These are phyloP conservation scores for Trichosanthes truncata DNA, from an alignment of 306 rosid genomes.

Conservation along the genomic window DNA sequence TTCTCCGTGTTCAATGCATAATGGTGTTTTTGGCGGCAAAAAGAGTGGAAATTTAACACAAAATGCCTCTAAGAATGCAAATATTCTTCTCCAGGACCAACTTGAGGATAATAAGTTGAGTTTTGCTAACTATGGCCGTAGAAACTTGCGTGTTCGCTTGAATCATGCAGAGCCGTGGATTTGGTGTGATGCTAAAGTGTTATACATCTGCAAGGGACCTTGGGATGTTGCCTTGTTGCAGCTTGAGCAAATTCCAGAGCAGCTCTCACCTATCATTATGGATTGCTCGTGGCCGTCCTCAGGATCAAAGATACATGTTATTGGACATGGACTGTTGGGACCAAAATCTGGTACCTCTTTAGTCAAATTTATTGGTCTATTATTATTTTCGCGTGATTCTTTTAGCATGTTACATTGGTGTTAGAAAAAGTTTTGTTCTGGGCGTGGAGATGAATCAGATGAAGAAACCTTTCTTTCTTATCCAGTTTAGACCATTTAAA, in stretches of 20 bases:
- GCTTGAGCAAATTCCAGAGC: slow-evolving; percentile 60
- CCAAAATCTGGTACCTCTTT: slow-evolving; percentile 68
- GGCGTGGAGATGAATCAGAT: background rate
- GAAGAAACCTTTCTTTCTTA: background rate
- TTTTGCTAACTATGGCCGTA: slow-evolving; percentile 23
- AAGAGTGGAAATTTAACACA: slow-evolving; percentile 18
- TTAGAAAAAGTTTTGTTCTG: background rate
- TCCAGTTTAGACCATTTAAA: background rate
- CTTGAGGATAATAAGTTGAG: slow-evolving; percentile 21
- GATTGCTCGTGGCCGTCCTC: slow-evolving; percentile 47
- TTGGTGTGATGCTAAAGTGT: slow-evolving; percentile 76
- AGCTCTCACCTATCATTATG: slow-evolving; percentile 50
- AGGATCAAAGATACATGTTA: slow-evolving; percentile 75
- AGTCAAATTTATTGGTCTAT: slow-evolving; percentile 2
- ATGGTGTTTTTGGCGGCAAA: slow-evolving; percentile 21
- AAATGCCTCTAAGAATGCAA: slow-evolving; percentile 9
- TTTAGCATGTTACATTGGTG: background rate
- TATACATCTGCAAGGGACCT: slow-evolving; percentile 78
- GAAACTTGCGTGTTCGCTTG: slow-evolving; percentile 66
- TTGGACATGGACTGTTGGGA: slow-evolving; percentile 89
- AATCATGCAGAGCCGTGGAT: slow-evolving; percentile 62
- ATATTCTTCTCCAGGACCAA: slow-evolving; percentile 27
- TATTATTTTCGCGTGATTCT: background rate
- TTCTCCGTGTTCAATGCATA: slow-evolving; percentile 15
- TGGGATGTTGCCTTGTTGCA: slow-evolving; percentile 84